Percentiles rank a stretch among this genome's conserved stretches.
Conservation (phyloP, 2,329 filamentous ascomycete genomes). For the Phaeosphaeria sp. region DNA sequence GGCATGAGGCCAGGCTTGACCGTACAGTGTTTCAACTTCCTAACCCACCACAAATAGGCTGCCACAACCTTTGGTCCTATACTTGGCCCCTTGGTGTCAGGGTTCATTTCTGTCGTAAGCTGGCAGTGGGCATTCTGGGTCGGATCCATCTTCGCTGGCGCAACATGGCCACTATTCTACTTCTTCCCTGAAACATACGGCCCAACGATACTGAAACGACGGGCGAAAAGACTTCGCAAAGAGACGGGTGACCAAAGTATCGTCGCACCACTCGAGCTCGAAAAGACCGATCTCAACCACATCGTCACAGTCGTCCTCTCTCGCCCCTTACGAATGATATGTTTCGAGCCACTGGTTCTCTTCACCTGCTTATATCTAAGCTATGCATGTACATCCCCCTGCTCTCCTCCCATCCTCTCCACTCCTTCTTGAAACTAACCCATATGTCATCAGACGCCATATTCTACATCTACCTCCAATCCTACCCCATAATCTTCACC, state of each 20-base stretch:
- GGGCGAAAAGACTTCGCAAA: constrained; percentile 65
- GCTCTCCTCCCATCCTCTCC: background rate
- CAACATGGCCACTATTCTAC: constrained; percentile 65
- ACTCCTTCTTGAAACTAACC: background rate
- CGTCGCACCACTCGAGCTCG: constrained; percentile 68
- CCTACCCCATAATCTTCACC: constrained; percentile 71
- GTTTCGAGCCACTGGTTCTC: constrained; percentile 74
- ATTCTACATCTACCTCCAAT: constrained; percentile 78
- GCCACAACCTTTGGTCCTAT: constrained; percentile 71
- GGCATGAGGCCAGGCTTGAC: too few relatives aligned
- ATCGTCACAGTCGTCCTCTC: constrained; percentile 73
- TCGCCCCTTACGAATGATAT: constrained; percentile 75
- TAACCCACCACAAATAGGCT: too few relatives aligned
- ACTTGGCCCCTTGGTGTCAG: constrained; percentile 69
- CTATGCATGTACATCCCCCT: constrained; percentile 58
- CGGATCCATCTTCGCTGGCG: constrained; percentile 70
- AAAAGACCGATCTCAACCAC: constrained; percentile 63
- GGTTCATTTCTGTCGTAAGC: constrained; percentile 65
- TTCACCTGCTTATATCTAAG: constrained; percentile 74
- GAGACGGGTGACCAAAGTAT: constrained; percentile 60
- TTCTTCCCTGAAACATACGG: constrained; percentile 64
- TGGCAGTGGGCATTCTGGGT: constrained; percentile 79
- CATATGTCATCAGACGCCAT: constrained; percentile 51
- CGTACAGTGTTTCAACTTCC: too few relatives aligned
- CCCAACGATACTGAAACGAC: constrained; percentile 53